These are phyloP conservation scores for Pleurotus sapidus DNA, from an alignment of 768 basidiomycete species.

Conservation along the genomic window DNA sequence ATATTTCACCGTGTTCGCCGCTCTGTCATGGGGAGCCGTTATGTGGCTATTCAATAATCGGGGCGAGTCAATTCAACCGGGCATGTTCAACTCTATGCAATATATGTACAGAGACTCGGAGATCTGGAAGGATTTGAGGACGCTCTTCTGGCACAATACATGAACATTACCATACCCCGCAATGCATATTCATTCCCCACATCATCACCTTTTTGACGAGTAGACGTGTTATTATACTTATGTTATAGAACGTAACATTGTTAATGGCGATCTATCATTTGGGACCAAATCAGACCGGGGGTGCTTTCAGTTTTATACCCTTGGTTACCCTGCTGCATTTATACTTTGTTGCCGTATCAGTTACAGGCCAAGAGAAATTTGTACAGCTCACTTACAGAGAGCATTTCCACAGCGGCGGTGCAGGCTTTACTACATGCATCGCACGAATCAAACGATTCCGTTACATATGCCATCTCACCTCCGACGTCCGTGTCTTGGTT, in stretches of 20 bases:
- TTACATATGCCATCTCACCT: constrained; percentile 59
- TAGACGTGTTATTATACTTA: too few species aligned
- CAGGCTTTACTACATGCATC: constrained; percentile 57
- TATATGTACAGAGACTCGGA: constrained; percentile 96
- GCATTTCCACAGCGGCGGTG: constrained; percentile 65
- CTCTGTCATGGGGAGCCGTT: constrained; percentile 89
- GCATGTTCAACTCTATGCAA: constrained; percentile 95
- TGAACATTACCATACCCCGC: constrained; percentile 26
- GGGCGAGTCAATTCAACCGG: constrained; percentile 90
- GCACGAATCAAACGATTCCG: constrained; percentile 45
- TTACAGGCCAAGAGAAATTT: not conserved
- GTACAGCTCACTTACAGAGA: constrained; percentile 41
- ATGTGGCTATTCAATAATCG: constrained; percentile 94
- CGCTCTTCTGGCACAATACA: constrained; percentile 89
- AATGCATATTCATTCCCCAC: not conserved
- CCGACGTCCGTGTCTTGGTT: constrained; percentile 60
- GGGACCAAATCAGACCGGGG: not conserved
- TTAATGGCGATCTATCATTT: too few species aligned
- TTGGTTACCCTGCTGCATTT: constrained; percentile 57
- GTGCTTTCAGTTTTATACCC: constrained; percentile 40
- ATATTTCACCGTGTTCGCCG: constrained; percentile 86
- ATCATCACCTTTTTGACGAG: too few species aligned
- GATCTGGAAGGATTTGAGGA: constrained; percentile 75
- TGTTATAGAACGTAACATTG: too few species aligned
- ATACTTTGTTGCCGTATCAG: constrained; percentile 39